Base-by-base conservation (phyloP, 192 early-diverging fungal genomes). In the Coemansia sp. region DNA sequence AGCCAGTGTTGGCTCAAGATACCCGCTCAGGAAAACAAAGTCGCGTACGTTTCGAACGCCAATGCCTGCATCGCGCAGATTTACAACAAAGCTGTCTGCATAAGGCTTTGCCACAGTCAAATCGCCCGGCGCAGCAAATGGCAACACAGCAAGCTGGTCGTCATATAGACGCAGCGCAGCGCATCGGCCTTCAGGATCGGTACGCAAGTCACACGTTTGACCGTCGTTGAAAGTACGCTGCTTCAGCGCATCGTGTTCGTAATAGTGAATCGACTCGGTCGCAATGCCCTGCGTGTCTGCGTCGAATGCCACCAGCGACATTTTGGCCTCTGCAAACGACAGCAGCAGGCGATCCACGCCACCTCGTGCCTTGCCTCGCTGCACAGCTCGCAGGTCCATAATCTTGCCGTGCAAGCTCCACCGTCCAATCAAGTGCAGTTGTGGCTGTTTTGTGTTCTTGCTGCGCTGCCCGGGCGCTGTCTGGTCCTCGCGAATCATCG, bases 241-340 rank as follows among this genome's bases (percentile, higher is more conserved):
- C 84, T 90, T 90, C 57, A 92, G 88, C 60, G 91, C 88, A 51
- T 96, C 97, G 31, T 93, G 85, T 73, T 98, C 97, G 74, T 97
- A 98, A 72, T 91, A 95, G 79, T 98, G 97, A 17, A 98, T 89
- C 9, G 95, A 97, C 21, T 97, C 92, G 3, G 97, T 98, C 1
- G 91, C 86, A 58, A 97, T 83, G 31, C 82, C 78, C 57, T 94
- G 87, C 7, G 86, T 86, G 38, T 85, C 82, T 3, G 78, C 83
- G 14, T 91, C 91, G 75, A 87, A 98, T 59, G 94, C 91, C 25
- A 98, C 74, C 47, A 98, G 68, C 21, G 94, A 92, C 91, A 98
- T 92, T 90, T 97, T 84, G 19, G 68, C 70, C 49, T 83, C 82
- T 7, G 67, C 57, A 53, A 83, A 83, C 12, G 71, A 71, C 38